Evolutionary conservation across 768 basidiomycete genomes (phyloP), one percentile per base, ranked within the genome.

Genomic region (Collybia sp.): DNA sequence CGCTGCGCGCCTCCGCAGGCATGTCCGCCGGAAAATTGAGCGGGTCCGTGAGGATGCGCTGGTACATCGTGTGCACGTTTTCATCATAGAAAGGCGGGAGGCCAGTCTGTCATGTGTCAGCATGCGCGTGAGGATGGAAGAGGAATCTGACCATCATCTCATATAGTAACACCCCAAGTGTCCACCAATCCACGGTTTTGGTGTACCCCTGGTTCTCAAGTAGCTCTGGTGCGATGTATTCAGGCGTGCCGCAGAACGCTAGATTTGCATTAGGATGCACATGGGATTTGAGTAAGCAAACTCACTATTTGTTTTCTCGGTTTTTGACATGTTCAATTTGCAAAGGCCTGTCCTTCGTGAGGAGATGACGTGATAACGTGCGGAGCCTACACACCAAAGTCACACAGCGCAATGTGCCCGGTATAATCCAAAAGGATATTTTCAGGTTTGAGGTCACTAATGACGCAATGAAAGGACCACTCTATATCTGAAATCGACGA

Each of bases 171-270:
- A 98, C 94, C 31, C 95, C 96, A 3, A 97, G 74, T 1, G 95
- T 98, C 95, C 91, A 94, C 95, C 95, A 99, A 59, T 99, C 95
- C 12, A 99, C 96, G 0, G 95, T 96, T 60, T 94, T 94, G 3
- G 93, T 95, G 68, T 99, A 97, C 1, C 96, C 95, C 58, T 92
- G 88, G 51, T 89, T 96, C 61, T 94, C 92, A 51, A 99, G 79
- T 32, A 99, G 79, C 62, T 99, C 95, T 0, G 95, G 95, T 6
- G 94, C 93, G 57, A 98, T 98, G 66, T 98, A 98, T 64, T 99
- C 95, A 1, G 95, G 95, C 5, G 95, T 99, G 6, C 95, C 95
- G 59, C 95, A 99, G 76, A 99, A 99, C 6, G 93, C 88, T 90
- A 53, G 40, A 42, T 43, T 36, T 49, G 50, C 31, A 31, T 30